Percentiles rank a stretch among this genome's conserved stretches.
Evolutionary conservation across 2,329 filamentous ascomycete genomes (phyloP).

Genomic region (Clonostachys sp.): DNA sequence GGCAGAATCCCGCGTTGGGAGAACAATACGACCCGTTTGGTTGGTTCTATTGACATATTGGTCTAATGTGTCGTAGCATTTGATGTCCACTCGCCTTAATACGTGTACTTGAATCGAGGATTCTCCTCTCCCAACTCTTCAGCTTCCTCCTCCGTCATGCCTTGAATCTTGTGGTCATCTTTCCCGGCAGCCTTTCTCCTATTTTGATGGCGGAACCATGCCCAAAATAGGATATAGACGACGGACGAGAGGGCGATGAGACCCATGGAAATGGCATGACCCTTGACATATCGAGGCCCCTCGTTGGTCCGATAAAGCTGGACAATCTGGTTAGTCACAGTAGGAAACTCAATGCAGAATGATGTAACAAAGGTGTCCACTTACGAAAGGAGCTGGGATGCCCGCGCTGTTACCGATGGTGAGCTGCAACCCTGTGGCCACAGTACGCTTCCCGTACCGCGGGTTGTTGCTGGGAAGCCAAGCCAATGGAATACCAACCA

Average conservation of each 20-base stretch:
- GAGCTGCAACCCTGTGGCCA: conserved; percentile 57
- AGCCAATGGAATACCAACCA: conserved; percentile 27
- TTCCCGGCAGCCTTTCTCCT: conserved; percentile 17
- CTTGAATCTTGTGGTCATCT: conserved; percentile 16
- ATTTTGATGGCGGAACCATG: conserved; percentile 25
- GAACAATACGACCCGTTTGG: too few species aligned
- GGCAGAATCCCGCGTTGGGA: too few species aligned
- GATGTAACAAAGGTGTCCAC: neutral
- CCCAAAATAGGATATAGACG: conserved; percentile 31
- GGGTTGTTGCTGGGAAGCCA: conserved; percentile 53
- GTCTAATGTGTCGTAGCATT: too few species aligned
- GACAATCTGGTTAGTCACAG: conserved; percentile 1
- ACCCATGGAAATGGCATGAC: conserved; percentile 43
- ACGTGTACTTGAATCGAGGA: conserved; percentile 20
- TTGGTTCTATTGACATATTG: too few species aligned
- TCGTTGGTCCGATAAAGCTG: conserved; percentile 22
- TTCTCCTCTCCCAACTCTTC: conserved; percentile 22
- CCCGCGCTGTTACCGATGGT: conserved; percentile 59
- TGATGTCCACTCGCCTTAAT: conserved; percentile 6
- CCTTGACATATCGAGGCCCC: conserved; percentile 38
- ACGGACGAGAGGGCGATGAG: conserved; percentile 38
- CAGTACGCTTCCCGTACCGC: conserved; percentile 59
- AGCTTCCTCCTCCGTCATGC: conserved; percentile 18
- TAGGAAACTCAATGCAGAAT: neutral
- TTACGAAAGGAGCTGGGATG: conserved; percentile 54